Evolutionary conservation across 2,329 filamentous ascomycete species (phyloP).

Genomic region (Septoria petroselini): DNA sequence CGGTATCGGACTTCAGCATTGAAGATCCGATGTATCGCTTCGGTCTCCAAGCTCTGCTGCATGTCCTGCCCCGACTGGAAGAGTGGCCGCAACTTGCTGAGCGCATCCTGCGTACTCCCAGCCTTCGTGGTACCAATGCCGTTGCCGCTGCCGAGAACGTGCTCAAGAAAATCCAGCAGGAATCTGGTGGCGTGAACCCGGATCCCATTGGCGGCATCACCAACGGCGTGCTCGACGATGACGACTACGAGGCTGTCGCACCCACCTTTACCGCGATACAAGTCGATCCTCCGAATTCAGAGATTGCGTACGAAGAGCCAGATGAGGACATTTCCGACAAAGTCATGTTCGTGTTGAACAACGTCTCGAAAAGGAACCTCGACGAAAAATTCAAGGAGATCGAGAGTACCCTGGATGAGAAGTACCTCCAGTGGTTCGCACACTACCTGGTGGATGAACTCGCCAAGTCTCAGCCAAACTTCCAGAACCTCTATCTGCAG

Average conservation of each 20-base stretch:
- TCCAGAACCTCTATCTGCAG: conserved; percentile 88
- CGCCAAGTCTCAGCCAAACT: conserved; percentile 96
- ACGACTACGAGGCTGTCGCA: conserved; percentile 58
- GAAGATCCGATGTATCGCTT: conserved; percentile 97
- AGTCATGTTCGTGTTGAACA: conserved; percentile 94
- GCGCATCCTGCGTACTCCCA: conserved; percentile 76
- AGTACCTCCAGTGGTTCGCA: conserved; percentile 94
- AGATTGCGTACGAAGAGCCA: conserved; percentile 73
- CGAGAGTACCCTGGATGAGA: conserved; percentile 70
- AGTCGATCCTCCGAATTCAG: conserved; percentile 64
- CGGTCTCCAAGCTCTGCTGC: conserved; percentile 88
- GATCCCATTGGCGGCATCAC: conserved; percentile 51
- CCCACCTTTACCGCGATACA: conserved; percentile 76
- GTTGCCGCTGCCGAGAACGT: conserved; percentile 31
- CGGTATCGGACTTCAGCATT: conserved; percentile 77
- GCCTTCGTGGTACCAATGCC: conserved; percentile 72
- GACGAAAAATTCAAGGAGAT: conserved; percentile 80
- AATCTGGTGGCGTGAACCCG: conserved; percentile 31
- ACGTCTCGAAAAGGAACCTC: conserved; percentile 86
- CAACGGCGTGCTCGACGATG: conserved; percentile 70
- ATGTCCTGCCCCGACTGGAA: conserved; percentile 74
- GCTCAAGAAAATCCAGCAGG: conserved; percentile 34
- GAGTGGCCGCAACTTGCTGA: conserved; percentile 97
- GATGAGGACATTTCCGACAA: conserved; percentile 83
- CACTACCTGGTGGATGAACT: conserved; percentile 92